phyloP scores from a whole-genome alignment of 2,329 filamentous ascomycete species.

The Dissoconium aciculare region DNA sequence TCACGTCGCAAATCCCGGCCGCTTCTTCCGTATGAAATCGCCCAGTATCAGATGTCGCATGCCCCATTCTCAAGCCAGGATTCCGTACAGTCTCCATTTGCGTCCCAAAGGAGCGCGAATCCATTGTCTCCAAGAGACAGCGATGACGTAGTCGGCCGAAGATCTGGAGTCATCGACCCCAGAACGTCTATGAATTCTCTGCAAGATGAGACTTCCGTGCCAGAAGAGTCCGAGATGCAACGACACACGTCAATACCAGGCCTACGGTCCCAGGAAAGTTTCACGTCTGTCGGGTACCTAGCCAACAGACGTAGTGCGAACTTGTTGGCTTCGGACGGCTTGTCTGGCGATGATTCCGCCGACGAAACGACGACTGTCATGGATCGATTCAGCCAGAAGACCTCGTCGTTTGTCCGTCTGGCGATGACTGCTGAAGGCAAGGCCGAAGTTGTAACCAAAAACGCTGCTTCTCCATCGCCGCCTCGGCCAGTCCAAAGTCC shows the following conservation, averaged over 20 bases:
- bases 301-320: constrained; percentile 32
- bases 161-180: too few relatives aligned
- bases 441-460: constrained; percentile 62
- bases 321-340: not conserved
- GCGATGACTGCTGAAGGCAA: constrained; percentile 80
- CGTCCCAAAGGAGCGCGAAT: not conserved
- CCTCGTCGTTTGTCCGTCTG: constrained; percentile 49
- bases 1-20: constrained; percentile 79
- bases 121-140: not conserved
- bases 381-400: constrained; percentile 15
- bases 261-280: too few relatives aligned
- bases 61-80: constrained; percentile 3
- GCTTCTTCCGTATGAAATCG: constrained; percentile 61
- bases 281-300: constrained; percentile 25
- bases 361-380: too few relatives aligned
- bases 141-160: not conserved
- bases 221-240: too few relatives aligned
- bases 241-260: too few relatives aligned
- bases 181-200: too few relatives aligned
- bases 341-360: too few relatives aligned
- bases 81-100: not conserved
- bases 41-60: constrained; percentile 22
- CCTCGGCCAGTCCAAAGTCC: constrained; percentile 27
- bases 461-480: constrained; percentile 55
- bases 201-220: too few relatives aligned